A percentile compares a stretch with the other conserved stretches of the same genome.
phyloP scores from a whole-genome alignment of 176 grass and related monocot species.

The Oryza rufipogon region DNA sequence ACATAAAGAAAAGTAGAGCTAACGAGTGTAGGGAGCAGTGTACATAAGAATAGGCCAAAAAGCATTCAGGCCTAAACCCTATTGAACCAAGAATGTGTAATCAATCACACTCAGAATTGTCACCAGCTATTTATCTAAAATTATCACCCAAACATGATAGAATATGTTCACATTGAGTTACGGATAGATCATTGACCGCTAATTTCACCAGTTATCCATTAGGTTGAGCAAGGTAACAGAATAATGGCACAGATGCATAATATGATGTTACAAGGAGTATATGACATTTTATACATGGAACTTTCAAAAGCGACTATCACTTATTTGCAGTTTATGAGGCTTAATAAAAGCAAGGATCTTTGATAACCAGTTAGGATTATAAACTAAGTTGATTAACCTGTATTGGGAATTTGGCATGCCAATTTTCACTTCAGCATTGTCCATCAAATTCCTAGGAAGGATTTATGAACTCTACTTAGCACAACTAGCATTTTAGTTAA shows the following conservation, averaged over 20 bases:
- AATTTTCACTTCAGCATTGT: neutral
- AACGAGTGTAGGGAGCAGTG: neutral
- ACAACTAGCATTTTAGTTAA: constrained; percentile 1
- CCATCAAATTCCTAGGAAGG: neutral
- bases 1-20: neutral
- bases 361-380: neutral
- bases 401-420: neutral
- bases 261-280: neutral
- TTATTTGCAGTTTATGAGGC: neutral
- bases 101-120: neutral
- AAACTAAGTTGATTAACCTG: neutral
- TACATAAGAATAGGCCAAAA: neutral
- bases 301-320: constrained; percentile 18
- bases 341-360: neutral
- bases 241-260: neutral
- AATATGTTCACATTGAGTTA: neutral
- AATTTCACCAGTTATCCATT: constrained; percentile 3
- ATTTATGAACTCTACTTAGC: neutral
- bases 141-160: constrained; percentile 2
- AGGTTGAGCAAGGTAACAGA: neutral
- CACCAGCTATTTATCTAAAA: constrained; percentile 12
- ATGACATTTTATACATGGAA: neutral
- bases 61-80: neutral
- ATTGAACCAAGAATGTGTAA: no score
- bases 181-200: neutral